Evolutionary conservation across 139 green algal species (phyloP).

Genomic region (Tetradesmus obliquus): DNA sequence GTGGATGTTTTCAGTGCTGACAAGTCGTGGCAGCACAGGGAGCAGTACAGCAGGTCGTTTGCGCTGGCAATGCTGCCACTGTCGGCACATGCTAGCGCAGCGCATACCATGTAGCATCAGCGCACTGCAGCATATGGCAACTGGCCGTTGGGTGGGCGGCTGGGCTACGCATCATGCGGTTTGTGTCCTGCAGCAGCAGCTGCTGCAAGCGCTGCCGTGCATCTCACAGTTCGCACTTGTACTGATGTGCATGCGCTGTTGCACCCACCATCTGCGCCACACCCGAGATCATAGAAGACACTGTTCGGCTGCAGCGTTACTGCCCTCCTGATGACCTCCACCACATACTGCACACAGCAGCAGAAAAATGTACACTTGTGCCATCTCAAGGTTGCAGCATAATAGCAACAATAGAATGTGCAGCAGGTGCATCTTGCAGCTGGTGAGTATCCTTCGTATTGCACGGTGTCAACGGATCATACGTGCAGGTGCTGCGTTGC

Average conservation of each 20-base stretch:
- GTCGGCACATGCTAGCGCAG: too few relatives aligned
- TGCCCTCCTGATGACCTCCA: neutral
- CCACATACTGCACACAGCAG: constrained; percentile 3
- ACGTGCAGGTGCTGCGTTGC: too few relatives aligned
- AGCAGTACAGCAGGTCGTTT: too few relatives aligned
- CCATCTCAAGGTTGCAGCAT: neutral
- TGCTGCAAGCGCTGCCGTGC: neutral
- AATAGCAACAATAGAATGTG: too few relatives aligned
- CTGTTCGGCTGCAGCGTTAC: neutral
- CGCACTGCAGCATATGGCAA: too few relatives aligned
- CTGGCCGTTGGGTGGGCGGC: too few relatives aligned
- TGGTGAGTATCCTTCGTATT: too few relatives aligned
- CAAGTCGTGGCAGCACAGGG: too few relatives aligned
- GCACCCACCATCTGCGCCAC: neutral
- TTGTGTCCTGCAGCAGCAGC: neutral
- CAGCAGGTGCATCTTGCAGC: too few relatives aligned
- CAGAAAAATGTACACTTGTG: neutral
- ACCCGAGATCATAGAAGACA: constrained; percentile 18
- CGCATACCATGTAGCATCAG: neutral
- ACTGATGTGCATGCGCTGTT: neutral
- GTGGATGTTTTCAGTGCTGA: too few relatives aligned
- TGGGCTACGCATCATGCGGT: neutral
- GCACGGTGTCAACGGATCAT: too few relatives aligned
- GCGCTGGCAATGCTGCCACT: too few relatives aligned
- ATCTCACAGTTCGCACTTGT: neutral